Evolutionary conservation across 257 asterid species (phyloP).

Genomic region (Solanum stenotomum): DNA sequence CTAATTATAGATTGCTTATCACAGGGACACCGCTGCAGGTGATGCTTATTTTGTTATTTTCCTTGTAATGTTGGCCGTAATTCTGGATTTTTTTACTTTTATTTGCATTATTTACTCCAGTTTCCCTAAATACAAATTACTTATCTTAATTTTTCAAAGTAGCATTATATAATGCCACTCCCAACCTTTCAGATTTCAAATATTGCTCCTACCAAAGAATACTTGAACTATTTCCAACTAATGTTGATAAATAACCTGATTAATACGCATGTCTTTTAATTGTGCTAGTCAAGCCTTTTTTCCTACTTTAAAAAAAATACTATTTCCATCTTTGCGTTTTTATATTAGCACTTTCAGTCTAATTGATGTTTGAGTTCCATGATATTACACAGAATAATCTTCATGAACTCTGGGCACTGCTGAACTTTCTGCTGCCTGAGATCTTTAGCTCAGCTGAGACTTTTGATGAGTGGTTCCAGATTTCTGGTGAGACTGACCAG

Average conservation of each 20-base stretch:
- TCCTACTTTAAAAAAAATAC: neutral
- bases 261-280: neutral
- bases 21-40: constrained; percentile 99
- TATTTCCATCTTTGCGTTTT: neutral
- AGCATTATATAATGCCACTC: neutral
- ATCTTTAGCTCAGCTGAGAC: constrained; percentile 99
- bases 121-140: neutral
- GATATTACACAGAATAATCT: constrained; percentile 78
- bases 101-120: neutral
- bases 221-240: neutral
- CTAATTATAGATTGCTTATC: constrained; percentile 91
- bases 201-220: neutral
- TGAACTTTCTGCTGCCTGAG: constrained; percentile 95
- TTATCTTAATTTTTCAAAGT: neutral
- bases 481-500: constrained; percentile 95
- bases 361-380: neutral
- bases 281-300: constrained; percentile 1
- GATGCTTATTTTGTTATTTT: neutral
- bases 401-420: constrained; percentile 98
- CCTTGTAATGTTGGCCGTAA: neutral
- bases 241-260: neutral
- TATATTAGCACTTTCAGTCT: neutral
- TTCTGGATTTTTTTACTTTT: neutral
- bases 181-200: neutral
- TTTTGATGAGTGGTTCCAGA: constrained; percentile 99